Percentiles rank a stretch among this genome's conserved stretches.
Evolutionary conservation across 345 rosid species (phyloP).

Genomic region (Orychophragmus violaceus): DNA sequence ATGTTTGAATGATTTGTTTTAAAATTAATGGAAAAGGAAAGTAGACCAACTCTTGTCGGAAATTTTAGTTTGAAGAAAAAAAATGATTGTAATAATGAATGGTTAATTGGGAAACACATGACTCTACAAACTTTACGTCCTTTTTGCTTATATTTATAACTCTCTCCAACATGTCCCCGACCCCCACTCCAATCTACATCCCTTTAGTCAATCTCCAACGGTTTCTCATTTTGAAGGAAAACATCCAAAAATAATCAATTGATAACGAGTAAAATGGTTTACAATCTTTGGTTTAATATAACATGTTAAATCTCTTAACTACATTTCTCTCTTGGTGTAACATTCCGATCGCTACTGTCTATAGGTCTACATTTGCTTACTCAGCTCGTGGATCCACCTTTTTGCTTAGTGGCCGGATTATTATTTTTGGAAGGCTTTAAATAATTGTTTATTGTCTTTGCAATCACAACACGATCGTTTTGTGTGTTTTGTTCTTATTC

Average conservation of each 20-base stretch:
- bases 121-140: constrained; percentile 30
- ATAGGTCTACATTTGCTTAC: too few species aligned
- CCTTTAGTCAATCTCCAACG: too few species aligned
- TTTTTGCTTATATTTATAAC: constrained; percentile 27
- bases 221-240: too few species aligned
- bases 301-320: not conserved
- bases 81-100: constrained; percentile 16
- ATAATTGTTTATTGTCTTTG: too few species aligned
- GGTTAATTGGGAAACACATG: constrained; percentile 31
- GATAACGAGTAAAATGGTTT: not conserved
- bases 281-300: not conserved
- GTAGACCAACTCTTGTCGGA: constrained; percentile 24
- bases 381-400: too few species aligned
- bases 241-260: not conserved
- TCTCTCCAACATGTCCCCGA: constrained; percentile 22
- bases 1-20: not conserved
- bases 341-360: too few species aligned
- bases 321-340: not conserved
- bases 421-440: too few species aligned
- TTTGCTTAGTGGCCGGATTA: too few species aligned
- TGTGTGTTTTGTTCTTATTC: too few species aligned
- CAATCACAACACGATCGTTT: too few species aligned
- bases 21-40: constrained; percentile 2
- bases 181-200: constrained; percentile 25
- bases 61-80: constrained; percentile 16